phyloP scores from a whole-genome alignment of 805 yeast genomes.

The Candida dendrica region DNA sequence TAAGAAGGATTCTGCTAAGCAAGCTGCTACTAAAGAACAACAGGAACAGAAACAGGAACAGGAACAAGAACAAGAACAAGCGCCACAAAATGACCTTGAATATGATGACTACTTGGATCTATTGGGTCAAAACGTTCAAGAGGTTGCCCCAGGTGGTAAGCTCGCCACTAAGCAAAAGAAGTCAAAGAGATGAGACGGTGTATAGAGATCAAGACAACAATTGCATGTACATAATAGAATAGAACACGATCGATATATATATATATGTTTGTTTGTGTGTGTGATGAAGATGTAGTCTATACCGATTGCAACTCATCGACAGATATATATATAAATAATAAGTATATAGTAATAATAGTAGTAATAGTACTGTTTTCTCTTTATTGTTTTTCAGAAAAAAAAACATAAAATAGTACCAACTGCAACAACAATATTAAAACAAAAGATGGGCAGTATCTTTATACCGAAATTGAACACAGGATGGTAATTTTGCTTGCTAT shows the following conservation, averaged over 20 bases:
- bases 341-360: no score
- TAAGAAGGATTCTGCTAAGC: constrained; percentile 4
- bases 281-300: no score
- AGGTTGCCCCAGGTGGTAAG: constrained; percentile 51
- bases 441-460: constrained; percentile 68
- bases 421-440: neutral
- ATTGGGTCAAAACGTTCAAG: constrained; percentile 49
- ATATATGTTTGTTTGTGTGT: neutral
- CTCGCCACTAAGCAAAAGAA: constrained; percentile 39
- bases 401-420: neutral
- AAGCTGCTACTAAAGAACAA: constrained; percentile 4
- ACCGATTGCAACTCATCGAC: no score
- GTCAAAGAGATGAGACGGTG: constrained; percentile 26
- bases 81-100: no score
- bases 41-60: constrained; percentile 2
- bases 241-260: no score
- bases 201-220: neutral
- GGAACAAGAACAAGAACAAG: constrained; percentile 7
- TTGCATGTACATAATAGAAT: neutral
- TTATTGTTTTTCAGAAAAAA: neutral
- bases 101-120: constrained; percentile 50
- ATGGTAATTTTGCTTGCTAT: constrained; percentile 31
- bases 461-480: constrained; percentile 77
- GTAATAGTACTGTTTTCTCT: no score
- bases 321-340: neutral